Percentiles rank a stretch among this genome's conserved stretches.
Conservation (phyloP, 2,329 filamentous ascomycete genomes). For the Pseudocercospora cruenta region DNA sequence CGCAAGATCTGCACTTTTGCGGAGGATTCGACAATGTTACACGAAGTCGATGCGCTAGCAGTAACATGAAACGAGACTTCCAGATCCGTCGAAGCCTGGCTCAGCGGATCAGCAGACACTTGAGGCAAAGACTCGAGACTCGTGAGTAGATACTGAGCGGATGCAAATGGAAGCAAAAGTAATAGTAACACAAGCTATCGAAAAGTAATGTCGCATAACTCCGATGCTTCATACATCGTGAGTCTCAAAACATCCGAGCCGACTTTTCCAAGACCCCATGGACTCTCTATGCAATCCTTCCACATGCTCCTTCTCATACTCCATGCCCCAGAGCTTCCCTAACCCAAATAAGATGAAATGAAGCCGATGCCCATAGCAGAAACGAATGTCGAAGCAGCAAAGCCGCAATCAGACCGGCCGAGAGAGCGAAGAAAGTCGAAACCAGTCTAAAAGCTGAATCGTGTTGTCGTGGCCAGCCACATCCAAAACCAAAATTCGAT, state of each 20-base stretch:
- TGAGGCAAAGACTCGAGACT: too few relatives aligned
- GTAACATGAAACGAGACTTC: neutral
- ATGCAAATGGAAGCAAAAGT: neutral
- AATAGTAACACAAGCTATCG: neutral
- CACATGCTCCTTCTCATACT: neutral
- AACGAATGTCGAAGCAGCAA: neutral
- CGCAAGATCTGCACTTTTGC: conserved; percentile 1
- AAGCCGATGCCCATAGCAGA: neutral
- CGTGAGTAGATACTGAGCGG: too few relatives aligned
- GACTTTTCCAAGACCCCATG: neutral
- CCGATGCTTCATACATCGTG: conserved; percentile 1
- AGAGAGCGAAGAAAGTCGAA: neutral
- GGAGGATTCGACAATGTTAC: neutral
- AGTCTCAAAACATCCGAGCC: neutral
- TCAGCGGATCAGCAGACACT: neutral
- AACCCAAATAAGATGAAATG: neutral
- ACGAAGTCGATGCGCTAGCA: neutral
- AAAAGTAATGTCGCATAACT: neutral
- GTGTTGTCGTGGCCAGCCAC: neutral
- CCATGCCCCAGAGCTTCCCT: neutral
- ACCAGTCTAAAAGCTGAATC: neutral
- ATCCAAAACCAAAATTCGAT: neutral
- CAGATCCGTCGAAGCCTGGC: neutral
- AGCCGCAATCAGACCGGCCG: neutral
- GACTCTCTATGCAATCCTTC: neutral